These are phyloP conservation scores for Hypoxylon sp. DNA, from an alignment of 2,329 filamentous ascomycete species.

Conservation along the genomic window DNA sequence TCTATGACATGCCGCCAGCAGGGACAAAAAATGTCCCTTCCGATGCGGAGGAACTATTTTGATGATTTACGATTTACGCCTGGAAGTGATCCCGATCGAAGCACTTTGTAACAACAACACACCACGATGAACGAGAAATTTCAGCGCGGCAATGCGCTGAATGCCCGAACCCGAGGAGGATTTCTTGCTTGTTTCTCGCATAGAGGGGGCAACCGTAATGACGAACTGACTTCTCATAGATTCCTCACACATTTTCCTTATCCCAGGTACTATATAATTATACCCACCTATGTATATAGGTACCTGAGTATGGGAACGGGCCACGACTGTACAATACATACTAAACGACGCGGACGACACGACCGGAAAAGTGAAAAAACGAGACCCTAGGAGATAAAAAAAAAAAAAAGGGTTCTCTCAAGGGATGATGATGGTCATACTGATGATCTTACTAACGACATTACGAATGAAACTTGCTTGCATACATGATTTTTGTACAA, in stretches of 20 bases:
- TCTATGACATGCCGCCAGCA: constrained; percentile 65
- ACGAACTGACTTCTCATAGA: constrained; percentile 16
- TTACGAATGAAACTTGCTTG: no score
- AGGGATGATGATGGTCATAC: constrained; percentile 10
- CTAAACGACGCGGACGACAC: constrained; percentile 13
- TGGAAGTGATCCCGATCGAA: no score
- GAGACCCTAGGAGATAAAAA: no score
- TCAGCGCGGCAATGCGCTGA: no score
- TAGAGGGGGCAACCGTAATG: constrained; percentile 4
- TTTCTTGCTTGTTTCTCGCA: constrained; percentile 7
- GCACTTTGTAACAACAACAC: constrained; percentile 21
- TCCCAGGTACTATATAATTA: no score
- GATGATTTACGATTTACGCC: not conserved
- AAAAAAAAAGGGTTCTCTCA: not conserved
- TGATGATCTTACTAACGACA: constrained; percentile 26
- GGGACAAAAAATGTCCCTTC: no score
- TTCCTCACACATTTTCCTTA: constrained; percentile 9
- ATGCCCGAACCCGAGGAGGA: no score
- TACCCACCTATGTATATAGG: no score
- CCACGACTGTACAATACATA: constrained; percentile 18
- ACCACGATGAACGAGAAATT: constrained; percentile 6
- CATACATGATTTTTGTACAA: constrained; percentile 12
- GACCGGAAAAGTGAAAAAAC: not conserved
- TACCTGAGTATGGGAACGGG: not conserved
- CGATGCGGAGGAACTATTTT: no score